phyloP scores from a whole-genome alignment of 1,139 yeast genomes.

The Trichomonascaceae sp. region DNA sequence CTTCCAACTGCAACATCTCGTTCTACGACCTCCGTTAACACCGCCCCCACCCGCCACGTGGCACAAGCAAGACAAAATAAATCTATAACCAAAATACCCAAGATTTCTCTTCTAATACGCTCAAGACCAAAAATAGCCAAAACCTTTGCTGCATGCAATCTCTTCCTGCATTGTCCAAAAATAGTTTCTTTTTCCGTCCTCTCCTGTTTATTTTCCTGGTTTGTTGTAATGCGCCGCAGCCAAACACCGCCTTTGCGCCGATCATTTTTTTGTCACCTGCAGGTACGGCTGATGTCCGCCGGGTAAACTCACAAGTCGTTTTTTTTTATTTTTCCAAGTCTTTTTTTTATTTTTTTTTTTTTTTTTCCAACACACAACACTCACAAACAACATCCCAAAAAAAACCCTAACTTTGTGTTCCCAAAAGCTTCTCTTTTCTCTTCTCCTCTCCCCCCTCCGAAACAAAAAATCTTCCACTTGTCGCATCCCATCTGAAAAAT shows the following conservation, averaged over 20 bases:
- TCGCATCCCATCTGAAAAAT: neutral
- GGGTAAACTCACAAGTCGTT: no score
- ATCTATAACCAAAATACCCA: neutral
- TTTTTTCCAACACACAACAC: no score
- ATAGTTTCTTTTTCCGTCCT: neutral
- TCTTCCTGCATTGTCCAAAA: neutral
- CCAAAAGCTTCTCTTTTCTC: neutral
- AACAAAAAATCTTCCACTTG: neutral
- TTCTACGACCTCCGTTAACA: neutral
- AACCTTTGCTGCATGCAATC: neutral
- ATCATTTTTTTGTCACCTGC: neutral
- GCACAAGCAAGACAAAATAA: neutral
- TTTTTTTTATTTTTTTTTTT: no score
- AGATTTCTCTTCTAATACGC: no score
- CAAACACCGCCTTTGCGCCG: neutral
- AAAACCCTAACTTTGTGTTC: neutral
- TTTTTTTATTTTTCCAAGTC: no score
- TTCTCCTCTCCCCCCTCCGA: neutral
- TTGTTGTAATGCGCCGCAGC: neutral
- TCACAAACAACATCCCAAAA: no score
- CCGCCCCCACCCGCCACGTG: neutral
- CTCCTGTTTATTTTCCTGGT: neutral
- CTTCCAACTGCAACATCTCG: no score
- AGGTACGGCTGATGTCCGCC: constrained; percentile 5
- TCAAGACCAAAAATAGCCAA: neutral